Conservation (phyloP, 306 rosid species). For the Chamaecrista fasciculata region DNA sequence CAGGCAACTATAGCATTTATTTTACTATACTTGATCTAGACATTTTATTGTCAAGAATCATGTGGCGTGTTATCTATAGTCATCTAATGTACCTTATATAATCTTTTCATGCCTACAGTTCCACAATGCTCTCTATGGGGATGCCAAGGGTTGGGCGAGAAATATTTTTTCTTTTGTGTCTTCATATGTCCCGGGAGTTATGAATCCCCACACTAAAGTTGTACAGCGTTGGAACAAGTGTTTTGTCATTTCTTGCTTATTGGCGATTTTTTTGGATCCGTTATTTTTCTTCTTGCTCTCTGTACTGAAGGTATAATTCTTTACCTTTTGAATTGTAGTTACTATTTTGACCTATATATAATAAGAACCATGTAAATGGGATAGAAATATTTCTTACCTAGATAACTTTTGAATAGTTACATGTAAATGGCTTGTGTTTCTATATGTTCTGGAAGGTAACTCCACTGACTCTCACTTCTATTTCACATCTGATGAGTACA, state of each 20-base stretch:
- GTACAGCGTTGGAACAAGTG: conserved; percentile 75
- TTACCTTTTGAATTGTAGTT: conserved; percentile 16
- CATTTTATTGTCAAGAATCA: conserved; percentile 12
- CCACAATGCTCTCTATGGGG: conserved; percentile 70
- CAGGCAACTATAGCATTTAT: conserved; percentile 14
- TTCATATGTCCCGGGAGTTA: conserved; percentile 65
- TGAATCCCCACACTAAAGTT: conserved; percentile 75
- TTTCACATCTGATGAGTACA: not conserved
- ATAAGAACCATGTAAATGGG: conserved; percentile 7
- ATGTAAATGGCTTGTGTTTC: no score
- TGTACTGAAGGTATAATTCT: conserved; percentile 42
- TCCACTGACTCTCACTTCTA: not conserved
- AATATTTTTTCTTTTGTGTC: conserved; percentile 48
- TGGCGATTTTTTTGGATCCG: conserved; percentile 78
- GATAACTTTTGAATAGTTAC: not conserved
- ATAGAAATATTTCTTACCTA: not conserved
- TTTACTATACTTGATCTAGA: conserved; percentile 6
- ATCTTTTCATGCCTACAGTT: conserved; percentile 43
- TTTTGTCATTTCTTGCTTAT: conserved; percentile 65
- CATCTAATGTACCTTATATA: not conserved
- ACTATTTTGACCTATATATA: conserved; percentile 2
- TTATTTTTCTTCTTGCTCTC: conserved; percentile 68
- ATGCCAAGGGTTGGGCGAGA: conserved; percentile 70
- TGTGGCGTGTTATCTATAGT: not conserved
- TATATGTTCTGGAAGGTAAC: not conserved